phyloP scores from a whole-genome alignment of 148 eudicot species.

The Rhododendron griersonianum region DNA sequence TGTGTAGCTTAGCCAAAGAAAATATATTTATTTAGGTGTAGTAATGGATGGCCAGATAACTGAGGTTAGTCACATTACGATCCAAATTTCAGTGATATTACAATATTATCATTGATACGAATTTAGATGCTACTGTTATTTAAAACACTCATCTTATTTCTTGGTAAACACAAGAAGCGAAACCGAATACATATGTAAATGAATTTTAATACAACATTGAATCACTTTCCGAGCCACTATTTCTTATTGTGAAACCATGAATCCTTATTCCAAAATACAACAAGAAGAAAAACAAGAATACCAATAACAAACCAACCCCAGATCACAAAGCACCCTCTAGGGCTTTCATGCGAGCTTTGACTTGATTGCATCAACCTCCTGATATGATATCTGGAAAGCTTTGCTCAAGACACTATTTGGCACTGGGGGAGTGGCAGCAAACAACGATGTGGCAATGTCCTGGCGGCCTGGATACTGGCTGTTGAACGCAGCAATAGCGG shows the following conservation, averaged over 20 bases:
- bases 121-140: too few species aligned
- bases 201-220: not conserved
- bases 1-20: too few species aligned
- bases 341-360: not conserved
- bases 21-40: too few species aligned
- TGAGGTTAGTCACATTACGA: too few species aligned
- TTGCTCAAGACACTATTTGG: slow-evolving; percentile 12
- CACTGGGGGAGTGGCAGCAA: slow-evolving; percentile 8
- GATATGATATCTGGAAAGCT: slow-evolving; percentile 12
- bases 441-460: slow-evolving; percentile 7
- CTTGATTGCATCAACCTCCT: slow-evolving; percentile 13
- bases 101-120: too few species aligned
- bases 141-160: not conserved
- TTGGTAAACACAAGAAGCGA: not conserved
- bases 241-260: not conserved
- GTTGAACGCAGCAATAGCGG: slow-evolving; percentile 30
- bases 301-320: not conserved
- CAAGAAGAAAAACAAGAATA: not conserved
- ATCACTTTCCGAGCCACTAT: not conserved
- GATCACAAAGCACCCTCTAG: too few species aligned
- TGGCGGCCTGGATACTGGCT: slow-evolving; percentile 34
- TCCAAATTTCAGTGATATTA: too few species aligned
- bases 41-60: too few species aligned
- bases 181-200: not conserved
- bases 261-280: not conserved